Base-by-base conservation (phyloP, 2,329 filamentous ascomycete species). In the Coleophoma crateriformis region DNA sequence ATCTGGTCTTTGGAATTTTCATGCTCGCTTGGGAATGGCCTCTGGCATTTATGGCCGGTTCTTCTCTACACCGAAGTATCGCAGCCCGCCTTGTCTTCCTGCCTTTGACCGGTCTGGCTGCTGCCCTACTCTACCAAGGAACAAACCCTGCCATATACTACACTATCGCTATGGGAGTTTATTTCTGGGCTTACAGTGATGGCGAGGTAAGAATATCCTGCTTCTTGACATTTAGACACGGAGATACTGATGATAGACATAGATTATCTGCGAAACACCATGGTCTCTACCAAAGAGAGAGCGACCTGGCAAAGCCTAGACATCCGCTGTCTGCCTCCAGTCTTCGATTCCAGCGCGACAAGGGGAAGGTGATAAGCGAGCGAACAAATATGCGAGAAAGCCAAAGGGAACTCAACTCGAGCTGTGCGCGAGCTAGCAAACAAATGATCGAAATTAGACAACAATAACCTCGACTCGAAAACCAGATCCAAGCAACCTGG, bases 151-250 rank as follows among this genome's bases (percentile, higher is more conserved):
- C 89, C 4, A 72, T 97, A 47, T 99, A 97, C 72, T 96, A 97
- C 67, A 67, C 95, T 22, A 80, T 96, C 54, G 92, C 86, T 17
- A 84, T 95, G 72, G 76, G 74, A 7, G 85, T 94, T 13, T 99
- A 97, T 69, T 96, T 97, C 62, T 96, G 91, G 91, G 94, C 89
- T 1, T 97, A 95, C 63, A 94, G 87, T 62, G 92, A 99, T 70
- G 94, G 94, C 70, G 94, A 99, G 85, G 91, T 96, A 71, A 65
- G 86, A 74, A 27, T 10, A 27, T 27, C 27, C 27, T 27, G 8
- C 27, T 27, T 27, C 27, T 27, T 27, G 6, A 10, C 7, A 27
- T 7, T 27, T 10, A 27, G 8, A 10, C 27, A 27, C 6, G 6
- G 27, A 27, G 27, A 27, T 27, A 27, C 27, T 27, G 27, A 27